These are phyloP conservation scores for Diddensiella santjacobensis DNA, from an alignment of 805 yeast species.

Conservation along the genomic window DNA sequence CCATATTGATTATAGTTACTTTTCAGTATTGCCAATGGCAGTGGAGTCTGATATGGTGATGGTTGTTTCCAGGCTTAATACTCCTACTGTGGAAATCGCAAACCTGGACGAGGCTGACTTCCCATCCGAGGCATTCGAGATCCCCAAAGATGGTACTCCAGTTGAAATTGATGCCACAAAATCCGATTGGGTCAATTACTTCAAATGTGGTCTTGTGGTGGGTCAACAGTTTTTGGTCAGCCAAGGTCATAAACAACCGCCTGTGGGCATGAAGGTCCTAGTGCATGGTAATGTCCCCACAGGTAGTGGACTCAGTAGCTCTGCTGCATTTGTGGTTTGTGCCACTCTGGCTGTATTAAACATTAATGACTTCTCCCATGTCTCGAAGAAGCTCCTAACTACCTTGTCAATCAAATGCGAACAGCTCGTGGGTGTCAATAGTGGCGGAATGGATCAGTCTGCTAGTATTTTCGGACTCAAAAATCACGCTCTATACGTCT, in stretches of 20 bases:
- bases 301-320: conserved; percentile 67
- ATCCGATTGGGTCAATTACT: conserved; percentile 65
- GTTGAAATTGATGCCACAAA: conserved; percentile 47
- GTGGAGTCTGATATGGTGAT: conserved; percentile 59
- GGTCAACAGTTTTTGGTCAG: conserved; percentile 48
- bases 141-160: conserved; percentile 19
- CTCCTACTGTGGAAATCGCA: conserved; percentile 32
- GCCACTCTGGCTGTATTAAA: conserved; percentile 54
- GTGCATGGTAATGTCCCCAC: conserved; percentile 67
- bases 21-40: conserved; percentile 71
- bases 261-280: conserved; percentile 49
- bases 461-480: conserved; percentile 64
- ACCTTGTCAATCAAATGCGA: conserved; percentile 61
- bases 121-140: conserved; percentile 15
- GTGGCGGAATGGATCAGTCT: conserved; percentile 79
- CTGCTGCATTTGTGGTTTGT: conserved; percentile 69
- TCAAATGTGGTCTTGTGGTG: conserved; percentile 60
- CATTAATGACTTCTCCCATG: conserved; percentile 44
- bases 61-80: conserved; percentile 34
- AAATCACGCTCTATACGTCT: conserved; percentile 54
- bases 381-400: conserved; percentile 52
- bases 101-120: conserved; percentile 34
- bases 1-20: conserved; percentile 66
- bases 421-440: conserved; percentile 68
- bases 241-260: conserved; percentile 18